Evolutionary conservation across 2,329 filamentous ascomycete species (phyloP), one percentile per base, ranked within the genome.

Genomic region (Leptographium flavum): DNA sequence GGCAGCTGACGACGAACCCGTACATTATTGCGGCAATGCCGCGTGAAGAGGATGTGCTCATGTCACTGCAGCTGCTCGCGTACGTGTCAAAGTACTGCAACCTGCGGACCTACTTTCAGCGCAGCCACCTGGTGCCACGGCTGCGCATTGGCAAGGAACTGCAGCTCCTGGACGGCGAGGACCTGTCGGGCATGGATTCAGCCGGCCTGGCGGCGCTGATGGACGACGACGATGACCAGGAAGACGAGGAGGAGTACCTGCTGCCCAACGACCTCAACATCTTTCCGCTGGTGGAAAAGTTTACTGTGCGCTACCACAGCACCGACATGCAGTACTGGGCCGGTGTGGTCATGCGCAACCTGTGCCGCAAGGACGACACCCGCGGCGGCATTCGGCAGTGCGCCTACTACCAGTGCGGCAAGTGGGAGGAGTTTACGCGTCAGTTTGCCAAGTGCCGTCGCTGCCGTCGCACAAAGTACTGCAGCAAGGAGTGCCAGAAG

Each of bases 291-390:
- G 92, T 98, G 40, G 92, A 98, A 64, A 96, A 95, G 63, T 98
- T 96, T 60, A 98, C 92, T 5, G 86, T 95, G 27, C 80, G 92
- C 52, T 87, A 95, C 58, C 87, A 95, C 64, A 87, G 85, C 52
- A 85, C 87, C 48, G 88, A 95, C 60, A 98, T 98, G 92, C 90
- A 95, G 62, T 98, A 98, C 67, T 98, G 92, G 92, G 92, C 92
- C 17, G 92, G 90, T 50, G 92, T 98, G 15, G 92, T 98, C 39
- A 98, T 98, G 92, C 78, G 92, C 52, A 98, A 98, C 60, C 75
- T 98, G 42, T 98, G 92, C 70, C 85, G 92, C 52, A 98, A 98
- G 66, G 92, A 98, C 60, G 92, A 98, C 59, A 86, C 83, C 11
- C 76, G 86, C 40, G 92, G 92, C 36, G 92, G 92, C 48, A 96